Evolutionary conservation across 108 stramenopile genomes (phyloP).

Genomic region (Nitzschia putrida): DNA sequence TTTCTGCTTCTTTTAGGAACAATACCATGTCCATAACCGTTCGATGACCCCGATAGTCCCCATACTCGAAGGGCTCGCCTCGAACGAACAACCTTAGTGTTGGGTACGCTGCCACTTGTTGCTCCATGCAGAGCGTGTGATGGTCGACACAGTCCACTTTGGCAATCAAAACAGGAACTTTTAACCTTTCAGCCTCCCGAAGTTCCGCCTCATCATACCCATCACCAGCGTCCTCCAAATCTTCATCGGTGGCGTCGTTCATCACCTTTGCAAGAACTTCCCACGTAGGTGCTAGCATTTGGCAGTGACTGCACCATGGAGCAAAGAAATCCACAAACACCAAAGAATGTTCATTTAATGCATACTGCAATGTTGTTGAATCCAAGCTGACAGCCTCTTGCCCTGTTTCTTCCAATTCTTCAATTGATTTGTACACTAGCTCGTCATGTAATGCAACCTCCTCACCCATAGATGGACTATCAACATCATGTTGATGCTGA

Average conservation of each 20-base stretch:
- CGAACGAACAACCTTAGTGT: slow-evolving; percentile 83
- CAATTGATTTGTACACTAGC: slow-evolving; percentile 70
- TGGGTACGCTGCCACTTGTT: slow-evolving; percentile 87
- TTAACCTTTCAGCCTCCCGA: slow-evolving; percentile 51
- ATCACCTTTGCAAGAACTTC: slow-evolving; percentile 76
- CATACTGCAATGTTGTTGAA: slow-evolving; percentile 38
- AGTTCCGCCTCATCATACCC: slow-evolving; percentile 63
- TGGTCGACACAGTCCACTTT: slow-evolving; percentile 87
- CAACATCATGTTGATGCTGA: slow-evolving; percentile 60
- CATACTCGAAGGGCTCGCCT: slow-evolving; percentile 45
- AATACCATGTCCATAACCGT: slow-evolving; percentile 80
- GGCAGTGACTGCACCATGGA: slow-evolving; percentile 79
- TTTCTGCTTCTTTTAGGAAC: slow-evolving; percentile 46
- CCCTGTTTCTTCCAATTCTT: slow-evolving; percentile 82
- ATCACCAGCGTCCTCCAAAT: slow-evolving; percentile 39
- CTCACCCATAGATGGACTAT: neutral
- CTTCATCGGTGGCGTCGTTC: slow-evolving; percentile 51
- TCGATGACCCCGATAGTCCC: slow-evolving; percentile 82
- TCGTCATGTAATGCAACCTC: slow-evolving; percentile 62
- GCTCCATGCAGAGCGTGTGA: slow-evolving; percentile 64
- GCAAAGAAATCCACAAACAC: slow-evolving; percentile 60
- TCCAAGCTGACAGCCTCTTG: slow-evolving; percentile 74
- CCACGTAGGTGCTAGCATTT: slow-evolving; percentile 72
- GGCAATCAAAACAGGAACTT: slow-evolving; percentile 68
- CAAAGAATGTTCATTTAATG: slow-evolving; percentile 37